These are phyloP conservation scores for Jatropha multifida DNA, from an alignment of 441 rosid species.

Conservation along the genomic window DNA sequence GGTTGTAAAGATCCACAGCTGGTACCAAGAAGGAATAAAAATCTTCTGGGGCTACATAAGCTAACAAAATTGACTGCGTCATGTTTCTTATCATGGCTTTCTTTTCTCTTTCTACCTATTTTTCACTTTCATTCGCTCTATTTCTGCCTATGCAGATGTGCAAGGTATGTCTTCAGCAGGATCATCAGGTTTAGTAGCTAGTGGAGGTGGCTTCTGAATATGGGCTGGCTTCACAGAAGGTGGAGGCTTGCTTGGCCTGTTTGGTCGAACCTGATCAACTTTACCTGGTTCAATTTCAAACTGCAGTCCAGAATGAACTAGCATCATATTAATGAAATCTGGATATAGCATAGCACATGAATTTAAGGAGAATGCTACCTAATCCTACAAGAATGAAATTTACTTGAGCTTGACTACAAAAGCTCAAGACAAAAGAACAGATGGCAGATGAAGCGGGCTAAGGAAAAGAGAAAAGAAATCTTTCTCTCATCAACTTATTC, in stretches of 20 bases:
- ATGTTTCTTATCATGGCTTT: not conserved
- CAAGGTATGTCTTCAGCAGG: constrained; percentile 62
- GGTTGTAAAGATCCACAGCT: constrained; percentile 1
- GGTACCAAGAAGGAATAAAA: not conserved
- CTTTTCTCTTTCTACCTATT: not conserved
- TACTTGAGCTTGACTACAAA: not conserved
- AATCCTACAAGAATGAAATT: not conserved
- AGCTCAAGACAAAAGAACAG: not conserved
- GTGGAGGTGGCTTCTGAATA: constrained; percentile 44
- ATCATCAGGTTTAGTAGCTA: constrained; percentile 26
- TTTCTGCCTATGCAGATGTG: constrained; percentile 61
- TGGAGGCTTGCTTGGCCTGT: constrained; percentile 66
- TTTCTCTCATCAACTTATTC: not conserved
- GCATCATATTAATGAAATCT: constrained; percentile 8
- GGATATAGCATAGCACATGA: not conserved
- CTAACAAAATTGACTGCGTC: constrained; percentile 13
- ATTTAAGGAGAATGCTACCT: not conserved
- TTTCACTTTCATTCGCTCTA: not conserved
- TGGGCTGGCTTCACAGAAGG: constrained; percentile 45
- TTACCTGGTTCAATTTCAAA: constrained; percentile 52
- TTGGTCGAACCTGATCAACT: constrained; percentile 58
- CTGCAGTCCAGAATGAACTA: constrained; percentile 43
- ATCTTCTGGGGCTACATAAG: constrained; percentile 12
- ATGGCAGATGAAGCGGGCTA: too few species aligned
- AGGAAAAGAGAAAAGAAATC: not conserved